A percentile compares a stretch with the other conserved stretches of the same genome.
Evolutionary conservation across 257 asterid species (phyloP).

Genomic region (Solanum appendiculatum): DNA sequence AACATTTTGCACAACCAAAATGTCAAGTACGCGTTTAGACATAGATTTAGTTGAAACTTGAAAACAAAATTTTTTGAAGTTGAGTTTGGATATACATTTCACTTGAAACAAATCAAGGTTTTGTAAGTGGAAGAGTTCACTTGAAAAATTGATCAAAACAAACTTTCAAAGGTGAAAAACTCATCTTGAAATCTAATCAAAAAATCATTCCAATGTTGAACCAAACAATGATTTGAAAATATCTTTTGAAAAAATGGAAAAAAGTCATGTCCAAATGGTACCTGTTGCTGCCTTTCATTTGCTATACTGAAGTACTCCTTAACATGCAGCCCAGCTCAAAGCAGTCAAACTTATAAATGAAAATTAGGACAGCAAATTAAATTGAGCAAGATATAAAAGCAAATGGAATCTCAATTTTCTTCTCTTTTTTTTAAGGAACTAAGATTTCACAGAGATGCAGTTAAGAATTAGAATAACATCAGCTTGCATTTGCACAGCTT

Average conservation of each 20-base stretch:
- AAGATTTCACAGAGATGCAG: neutral
- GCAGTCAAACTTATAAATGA: neutral
- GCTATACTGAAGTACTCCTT: neutral
- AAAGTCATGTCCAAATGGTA: neutral
- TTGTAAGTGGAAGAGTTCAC: neutral
- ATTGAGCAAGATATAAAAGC: neutral
- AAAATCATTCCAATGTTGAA: neutral
- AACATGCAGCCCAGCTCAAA: neutral
- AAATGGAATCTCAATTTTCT: neutral
- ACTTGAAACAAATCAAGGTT: neutral
- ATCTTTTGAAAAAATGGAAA: neutral
- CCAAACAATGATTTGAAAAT: neutral
- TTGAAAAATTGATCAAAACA: neutral
- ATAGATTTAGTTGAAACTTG: neutral
- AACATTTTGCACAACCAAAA: neutral
- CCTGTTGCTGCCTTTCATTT: neutral
- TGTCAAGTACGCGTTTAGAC: neutral
- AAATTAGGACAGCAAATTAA: neutral
- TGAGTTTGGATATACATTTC: neutral
- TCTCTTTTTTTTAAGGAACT: neutral
- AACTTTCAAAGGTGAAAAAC: neutral
- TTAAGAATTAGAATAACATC: neutral
- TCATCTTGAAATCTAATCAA: neutral
- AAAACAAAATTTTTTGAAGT: neutral
- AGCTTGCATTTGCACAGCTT: slow-evolving; percentile 3